A percentile compares a stretch with the other conserved stretches of the same genome.
phyloP scores from a whole-genome alignment of 2,329 filamentous ascomycete species.

The Microsporum ferrugineum region DNA sequence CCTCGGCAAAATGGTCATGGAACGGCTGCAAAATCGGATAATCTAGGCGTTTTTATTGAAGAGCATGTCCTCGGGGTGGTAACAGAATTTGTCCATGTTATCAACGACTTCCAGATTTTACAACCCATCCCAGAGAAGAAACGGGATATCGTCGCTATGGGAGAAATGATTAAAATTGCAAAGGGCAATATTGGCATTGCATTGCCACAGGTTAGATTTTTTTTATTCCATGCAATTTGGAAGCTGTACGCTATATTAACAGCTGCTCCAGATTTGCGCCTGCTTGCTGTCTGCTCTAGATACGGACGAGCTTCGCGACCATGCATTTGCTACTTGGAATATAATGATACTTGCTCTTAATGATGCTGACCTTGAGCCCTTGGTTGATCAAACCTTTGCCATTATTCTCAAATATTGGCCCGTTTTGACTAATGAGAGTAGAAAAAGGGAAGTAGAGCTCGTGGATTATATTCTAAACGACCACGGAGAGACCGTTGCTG shows the following conservation, averaged over 20 bases:
- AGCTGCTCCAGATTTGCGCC: conserved; percentile 60
- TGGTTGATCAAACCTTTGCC: conserved; percentile 83
- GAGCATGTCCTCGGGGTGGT: conserved; percentile 78
- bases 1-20: conserved; percentile 39
- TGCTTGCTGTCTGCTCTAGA: conserved; percentile 76
- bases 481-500: conserved; percentile 49
- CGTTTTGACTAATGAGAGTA: conserved; percentile 50
- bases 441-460: conserved; percentile 48
- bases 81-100: conserved; percentile 62
- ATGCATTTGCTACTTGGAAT: conserved; percentile 75
- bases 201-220: conserved; percentile 60
- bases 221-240: conserved; percentile 7
- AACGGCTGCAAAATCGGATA: conserved; percentile 41
- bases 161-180: conserved; percentile 73
- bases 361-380: conserved; percentile 63
- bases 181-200: conserved; percentile 63
- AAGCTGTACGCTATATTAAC: neutral
- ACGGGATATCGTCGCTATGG: conserved; percentile 68
- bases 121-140: conserved; percentile 57
- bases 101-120: conserved; percentile 56
- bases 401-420: conserved; percentile 74
- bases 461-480: conserved; percentile 55
- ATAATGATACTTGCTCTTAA: conserved; percentile 64
- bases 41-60: conserved; percentile 65
- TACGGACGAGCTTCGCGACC: conserved; percentile 60